A percentile compares a stretch with the other conserved stretches of the same genome.
These are phyloP conservation scores for Phenoliferia sp. DNA, from an alignment of 1,284 basidiomycete genomes.

Conservation along the genomic window DNA sequence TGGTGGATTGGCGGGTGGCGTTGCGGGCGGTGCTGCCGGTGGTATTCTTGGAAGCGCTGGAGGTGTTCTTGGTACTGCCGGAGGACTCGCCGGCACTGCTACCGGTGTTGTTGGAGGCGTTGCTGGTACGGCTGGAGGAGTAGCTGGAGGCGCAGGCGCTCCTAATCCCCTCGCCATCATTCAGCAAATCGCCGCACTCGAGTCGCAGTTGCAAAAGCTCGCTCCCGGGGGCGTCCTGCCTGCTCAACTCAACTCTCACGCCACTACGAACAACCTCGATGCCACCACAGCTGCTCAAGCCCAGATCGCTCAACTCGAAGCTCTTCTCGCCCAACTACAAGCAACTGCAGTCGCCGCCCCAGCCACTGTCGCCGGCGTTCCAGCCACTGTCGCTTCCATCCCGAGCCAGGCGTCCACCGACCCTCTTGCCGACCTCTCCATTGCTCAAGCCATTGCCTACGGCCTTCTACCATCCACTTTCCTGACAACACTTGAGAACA, in stretches of 20 bases:
- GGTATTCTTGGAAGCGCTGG: no score
- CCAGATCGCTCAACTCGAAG: constrained; percentile 1
- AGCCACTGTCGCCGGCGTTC: neutral
- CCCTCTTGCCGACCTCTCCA: constrained; percentile 6
- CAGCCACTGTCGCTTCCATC: neutral
- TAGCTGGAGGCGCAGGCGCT: neutral
- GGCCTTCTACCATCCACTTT: constrained; percentile 13
- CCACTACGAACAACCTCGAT: no score
- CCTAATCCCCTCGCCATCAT: neutral
- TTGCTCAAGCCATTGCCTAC: constrained; percentile 14
- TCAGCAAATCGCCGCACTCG: neutral
- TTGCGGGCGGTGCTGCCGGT: neutral
- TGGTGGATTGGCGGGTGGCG: neutral
- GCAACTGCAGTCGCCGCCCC: neutral
- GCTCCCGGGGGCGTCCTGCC: no score
- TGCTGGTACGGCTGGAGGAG: neutral
- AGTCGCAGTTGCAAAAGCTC: no score
- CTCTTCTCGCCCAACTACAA: constrained; percentile 12
- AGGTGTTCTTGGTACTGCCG: neutral
- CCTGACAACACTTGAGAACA: neutral
- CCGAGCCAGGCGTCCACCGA: no score
- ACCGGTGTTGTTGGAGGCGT: neutral
- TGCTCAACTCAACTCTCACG: no score
- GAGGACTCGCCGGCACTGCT: neutral
- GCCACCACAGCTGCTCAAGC: no score